Evolutionary conservation across 2,329 filamentous ascomycete species (phyloP).

Genomic region (Neonectria neomacrospora): DNA sequence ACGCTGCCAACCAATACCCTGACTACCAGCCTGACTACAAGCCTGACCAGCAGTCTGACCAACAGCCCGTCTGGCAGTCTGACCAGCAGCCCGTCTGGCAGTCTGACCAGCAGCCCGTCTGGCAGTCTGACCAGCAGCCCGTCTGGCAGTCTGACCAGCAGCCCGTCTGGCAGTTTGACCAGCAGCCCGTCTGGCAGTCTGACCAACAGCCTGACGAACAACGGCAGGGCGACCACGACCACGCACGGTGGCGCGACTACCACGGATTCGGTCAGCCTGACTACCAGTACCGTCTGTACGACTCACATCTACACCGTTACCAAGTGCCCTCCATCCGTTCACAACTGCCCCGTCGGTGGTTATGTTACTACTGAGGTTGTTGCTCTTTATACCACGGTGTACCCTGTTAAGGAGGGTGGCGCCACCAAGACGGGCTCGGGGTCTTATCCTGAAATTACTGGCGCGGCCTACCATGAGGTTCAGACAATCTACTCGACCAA

Average conservation of each 20-base stretch:
- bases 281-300: conserved; percentile 53
- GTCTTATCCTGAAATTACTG: conserved; percentile 25
- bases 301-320: conserved; percentile 64
- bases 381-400: conserved; percentile 58
- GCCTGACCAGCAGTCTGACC: neutral
- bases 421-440: conserved; percentile 27
- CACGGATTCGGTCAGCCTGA: conserved; percentile 27
- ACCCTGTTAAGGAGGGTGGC: conserved; percentile 46
- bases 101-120: neutral
- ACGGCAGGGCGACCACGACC: neutral
- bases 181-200: neutral
- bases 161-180: neutral
- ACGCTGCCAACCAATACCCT: conserved; percentile 8
- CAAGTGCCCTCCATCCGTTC: conserved; percentile 60
- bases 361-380: conserved; percentile 55
- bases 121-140: neutral
- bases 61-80: neutral
- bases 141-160: neutral
- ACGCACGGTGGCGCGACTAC: neutral
- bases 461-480: conserved; percentile 35
- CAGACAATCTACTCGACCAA: conserved; percentile 64
- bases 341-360: conserved; percentile 51
- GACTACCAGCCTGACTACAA: conserved; percentile 32
- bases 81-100: neutral
- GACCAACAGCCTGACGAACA: neutral